These are phyloP conservation scores for Eurotiales sp. DNA, from an alignment of 2,329 filamentous ascomycete genomes.

Conservation along the genomic window DNA sequence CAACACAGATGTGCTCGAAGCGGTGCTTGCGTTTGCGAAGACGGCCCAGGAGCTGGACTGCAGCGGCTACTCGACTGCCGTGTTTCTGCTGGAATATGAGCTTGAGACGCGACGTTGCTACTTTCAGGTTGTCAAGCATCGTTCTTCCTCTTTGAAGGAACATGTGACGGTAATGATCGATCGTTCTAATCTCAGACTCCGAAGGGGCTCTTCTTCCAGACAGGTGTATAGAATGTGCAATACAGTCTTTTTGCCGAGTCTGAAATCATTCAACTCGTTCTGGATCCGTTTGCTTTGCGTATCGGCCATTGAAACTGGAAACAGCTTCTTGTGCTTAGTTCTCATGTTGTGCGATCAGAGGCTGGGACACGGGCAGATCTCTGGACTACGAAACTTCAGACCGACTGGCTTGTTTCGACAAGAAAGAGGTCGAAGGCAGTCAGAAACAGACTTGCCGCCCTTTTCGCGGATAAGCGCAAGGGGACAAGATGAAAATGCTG, in stretches of 20 bases:
- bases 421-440: not conserved
- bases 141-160: too few species aligned
- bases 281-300: conserved; percentile 14
- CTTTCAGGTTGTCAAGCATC: not conserved
- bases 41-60: conserved; percentile 7
- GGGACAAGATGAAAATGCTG: not conserved
- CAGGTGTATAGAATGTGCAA: conserved; percentile 7
- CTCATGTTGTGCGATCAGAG: conserved; percentile 2
- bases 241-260: conserved; percentile 9
- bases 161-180: not conserved
- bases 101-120: not conserved
- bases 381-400: too few species aligned
- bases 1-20: not conserved
- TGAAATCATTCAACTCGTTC: conserved; percentile 13
- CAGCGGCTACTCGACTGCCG: conserved; percentile 7
- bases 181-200: too few species aligned
- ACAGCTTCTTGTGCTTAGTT: conserved; percentile 6
- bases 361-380: not conserved
- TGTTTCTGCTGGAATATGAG: conserved; percentile 13
- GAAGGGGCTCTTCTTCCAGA: not conserved
- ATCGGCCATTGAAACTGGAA: conserved; percentile 3
- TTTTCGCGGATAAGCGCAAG: not conserved
- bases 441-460: not conserved
- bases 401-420: too few species aligned
- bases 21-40: conserved; percentile 3